These are phyloP conservation scores for Porcisia hertigi DNA, from an alignment of 208 protist genomes.

Conservation along the genomic window DNA sequence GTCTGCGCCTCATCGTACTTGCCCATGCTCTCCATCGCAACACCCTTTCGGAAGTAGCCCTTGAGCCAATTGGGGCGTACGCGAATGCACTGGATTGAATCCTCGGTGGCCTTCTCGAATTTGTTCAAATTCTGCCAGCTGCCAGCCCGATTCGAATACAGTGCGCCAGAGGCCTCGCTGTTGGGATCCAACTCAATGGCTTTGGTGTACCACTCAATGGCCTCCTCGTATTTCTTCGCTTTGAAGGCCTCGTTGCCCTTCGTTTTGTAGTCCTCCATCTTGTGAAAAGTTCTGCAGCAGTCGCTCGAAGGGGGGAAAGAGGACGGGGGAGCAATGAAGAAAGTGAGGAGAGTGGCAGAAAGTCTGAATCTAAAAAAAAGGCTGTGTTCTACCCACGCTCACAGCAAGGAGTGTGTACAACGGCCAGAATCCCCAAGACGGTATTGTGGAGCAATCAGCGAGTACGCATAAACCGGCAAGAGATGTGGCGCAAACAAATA, in stretches of 20 bases:
- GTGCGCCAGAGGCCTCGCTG: conserved; percentile 67
- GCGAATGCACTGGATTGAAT: conserved; percentile 87
- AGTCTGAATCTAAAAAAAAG: neutral
- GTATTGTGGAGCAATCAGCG: neutral
- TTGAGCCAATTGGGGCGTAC: conserved; percentile 90
- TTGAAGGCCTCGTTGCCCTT: conserved; percentile 94
- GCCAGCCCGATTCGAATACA: conserved; percentile 92
- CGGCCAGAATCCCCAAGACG: too few relatives aligned
- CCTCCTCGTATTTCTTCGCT: conserved; percentile 83
- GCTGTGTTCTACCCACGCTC: neutral
- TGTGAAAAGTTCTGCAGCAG: neutral
- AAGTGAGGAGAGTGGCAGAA: neutral
- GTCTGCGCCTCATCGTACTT: conserved; percentile 83
- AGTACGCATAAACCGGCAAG: neutral
- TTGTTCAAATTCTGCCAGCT: conserved; percentile 82
- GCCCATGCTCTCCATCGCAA: conserved; percentile 71
- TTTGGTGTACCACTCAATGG: conserved; percentile 92
- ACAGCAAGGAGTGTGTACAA: conserved; percentile 1
- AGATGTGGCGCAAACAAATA: neutral
- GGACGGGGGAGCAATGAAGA: too few relatives aligned
- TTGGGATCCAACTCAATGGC: conserved; percentile 80
- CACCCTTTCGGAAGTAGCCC: conserved; percentile 88
- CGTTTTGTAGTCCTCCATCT: conserved; percentile 85
- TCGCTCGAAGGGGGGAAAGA: neutral
- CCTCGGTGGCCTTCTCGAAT: conserved; percentile 70